Percentiles rank a stretch among this genome's conserved stretches.
Conservation (phyloP, 2,329 filamentous ascomycete genomes). For the Trichoderma sp. region DNA sequence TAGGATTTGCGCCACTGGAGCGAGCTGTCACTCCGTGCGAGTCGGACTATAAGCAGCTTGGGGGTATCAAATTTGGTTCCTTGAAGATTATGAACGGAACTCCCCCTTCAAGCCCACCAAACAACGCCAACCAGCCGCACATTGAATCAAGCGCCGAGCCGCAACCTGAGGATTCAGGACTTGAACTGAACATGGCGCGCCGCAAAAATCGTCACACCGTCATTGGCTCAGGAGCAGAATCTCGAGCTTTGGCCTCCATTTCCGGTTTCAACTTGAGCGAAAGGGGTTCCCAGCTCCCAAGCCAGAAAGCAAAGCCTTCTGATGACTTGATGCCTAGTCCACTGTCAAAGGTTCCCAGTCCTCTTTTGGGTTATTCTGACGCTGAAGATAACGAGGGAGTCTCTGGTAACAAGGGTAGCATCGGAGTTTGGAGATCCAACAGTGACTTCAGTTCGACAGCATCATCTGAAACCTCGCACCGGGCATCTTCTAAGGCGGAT, state of each 20-base stretch:
- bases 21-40: constrained; percentile 48
- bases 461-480: constrained; percentile 20
- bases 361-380: not conserved
- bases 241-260: constrained; percentile 18
- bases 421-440: constrained; percentile 13
- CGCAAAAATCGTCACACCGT: not conserved
- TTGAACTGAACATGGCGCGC: constrained; percentile 2
- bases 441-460: not conserved
- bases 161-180: not conserved
- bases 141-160: not conserved
- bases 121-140: not conserved
- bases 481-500: constrained; percentile 39
- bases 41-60: constrained; percentile 59
- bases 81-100: constrained; percentile 63
- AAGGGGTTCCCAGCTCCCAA: not conserved
- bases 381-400: not conserved
- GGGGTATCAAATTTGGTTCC: constrained; percentile 63
- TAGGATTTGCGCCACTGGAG: constrained; percentile 24
- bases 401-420: not conserved
- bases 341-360: not conserved
- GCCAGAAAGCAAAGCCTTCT: not conserved
- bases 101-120: constrained; percentile 45
- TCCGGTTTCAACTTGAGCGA: not conserved
- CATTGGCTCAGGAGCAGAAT: not conserved
- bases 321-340: constrained; percentile 8